phyloP scores from a whole-genome alignment of 2,329 filamentous ascomycete genomes.

The Conoideocrella luteorostrata region DNA sequence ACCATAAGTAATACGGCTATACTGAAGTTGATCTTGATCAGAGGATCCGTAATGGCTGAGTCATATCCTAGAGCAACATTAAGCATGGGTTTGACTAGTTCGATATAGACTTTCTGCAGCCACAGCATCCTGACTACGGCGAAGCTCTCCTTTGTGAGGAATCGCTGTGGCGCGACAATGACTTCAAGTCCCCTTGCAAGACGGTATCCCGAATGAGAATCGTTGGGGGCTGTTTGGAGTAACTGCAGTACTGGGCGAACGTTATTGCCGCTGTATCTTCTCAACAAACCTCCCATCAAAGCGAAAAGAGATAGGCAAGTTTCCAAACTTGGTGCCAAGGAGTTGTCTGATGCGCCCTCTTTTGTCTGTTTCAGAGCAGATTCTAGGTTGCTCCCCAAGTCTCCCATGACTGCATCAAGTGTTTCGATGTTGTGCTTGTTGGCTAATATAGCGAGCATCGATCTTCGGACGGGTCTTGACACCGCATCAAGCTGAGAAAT shows the following conservation, averaged over 20 bases:
- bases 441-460: constrained; percentile 34
- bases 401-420: constrained; percentile 17
- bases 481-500: constrained; percentile 7
- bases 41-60: constrained; percentile 21
- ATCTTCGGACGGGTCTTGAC: constrained; percentile 22
- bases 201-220: constrained; percentile 27
- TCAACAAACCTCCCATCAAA: constrained; percentile 30
- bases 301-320: constrained; percentile 24
- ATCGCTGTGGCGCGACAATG: constrained; percentile 33
- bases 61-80: constrained; percentile 28
- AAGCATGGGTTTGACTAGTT: constrained; percentile 40
- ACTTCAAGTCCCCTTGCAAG: constrained; percentile 37
- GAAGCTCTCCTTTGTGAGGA: constrained; percentile 34
- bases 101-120: constrained; percentile 43
- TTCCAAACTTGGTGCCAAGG: neutral
- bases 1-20: constrained; percentile 43
- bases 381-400: constrained; percentile 20
- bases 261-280: constrained; percentile 30
- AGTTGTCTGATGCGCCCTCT: neutral
- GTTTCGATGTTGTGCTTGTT: constrained; percentile 39
- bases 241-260: constrained; percentile 27
- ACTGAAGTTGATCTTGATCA: constrained; percentile 33
- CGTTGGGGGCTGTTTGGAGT: constrained; percentile 28
- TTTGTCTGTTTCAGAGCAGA: constrained; percentile 13
- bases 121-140: constrained; percentile 39